Conservation (phyloP, 2,329 filamentous ascomycete genomes). For the Ceratocystis smalleyi region DNA sequence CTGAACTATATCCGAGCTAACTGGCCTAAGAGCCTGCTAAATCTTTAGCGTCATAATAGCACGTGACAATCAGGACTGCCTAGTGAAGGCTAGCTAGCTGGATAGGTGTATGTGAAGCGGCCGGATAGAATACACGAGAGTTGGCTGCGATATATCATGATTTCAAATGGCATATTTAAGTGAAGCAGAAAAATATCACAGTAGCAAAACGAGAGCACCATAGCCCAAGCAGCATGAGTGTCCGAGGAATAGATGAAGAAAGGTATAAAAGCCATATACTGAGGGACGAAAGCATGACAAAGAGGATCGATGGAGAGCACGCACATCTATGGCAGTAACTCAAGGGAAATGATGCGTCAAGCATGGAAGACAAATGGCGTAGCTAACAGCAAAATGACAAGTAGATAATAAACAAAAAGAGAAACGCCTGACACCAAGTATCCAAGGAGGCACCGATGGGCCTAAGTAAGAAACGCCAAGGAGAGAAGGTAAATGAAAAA, state of each 20-base stretch:
- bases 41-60: too few relatives aligned
- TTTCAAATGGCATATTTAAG: too few relatives aligned
- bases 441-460: not conserved
- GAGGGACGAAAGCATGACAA: not conserved
- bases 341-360: not conserved
- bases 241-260: not conserved
- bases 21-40: too few relatives aligned
- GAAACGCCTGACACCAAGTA: not conserved
- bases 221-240: not conserved
- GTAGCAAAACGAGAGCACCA: too few relatives aligned
- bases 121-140: too few relatives aligned
- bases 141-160: too few relatives aligned
- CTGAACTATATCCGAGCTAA: too few relatives aligned
- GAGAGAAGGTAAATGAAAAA: not conserved
- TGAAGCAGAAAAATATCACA: too few relatives aligned
- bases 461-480: conserved; percentile 2
- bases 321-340: not conserved
- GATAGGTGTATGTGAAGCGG: too few relatives aligned
- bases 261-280: too few relatives aligned
- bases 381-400: not conserved
- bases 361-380: conserved; percentile 1
- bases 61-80: too few relatives aligned
- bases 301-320: not conserved
- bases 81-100: too few relatives aligned
- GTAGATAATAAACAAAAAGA: not conserved